Evolutionary conservation across 345 rosid genomes (phyloP).

Genomic region (Populus simonii): DNA sequence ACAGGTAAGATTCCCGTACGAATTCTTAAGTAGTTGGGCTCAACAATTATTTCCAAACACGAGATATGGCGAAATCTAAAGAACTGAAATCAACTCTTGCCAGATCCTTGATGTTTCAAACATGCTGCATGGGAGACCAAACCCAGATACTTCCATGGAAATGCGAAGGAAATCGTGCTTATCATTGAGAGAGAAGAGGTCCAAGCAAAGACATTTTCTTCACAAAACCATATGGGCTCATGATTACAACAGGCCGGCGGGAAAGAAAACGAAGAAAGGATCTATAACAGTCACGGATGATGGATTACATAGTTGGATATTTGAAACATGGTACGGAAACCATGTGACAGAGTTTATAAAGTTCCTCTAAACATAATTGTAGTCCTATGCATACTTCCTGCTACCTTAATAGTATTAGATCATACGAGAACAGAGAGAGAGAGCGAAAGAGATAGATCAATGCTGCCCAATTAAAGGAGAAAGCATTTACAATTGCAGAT

Average conservation of each 20-base stretch:
- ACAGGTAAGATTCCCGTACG: too few relatives aligned
- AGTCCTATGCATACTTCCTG: not conserved
- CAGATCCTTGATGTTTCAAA: too few relatives aligned
- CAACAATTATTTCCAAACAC: too few relatives aligned
- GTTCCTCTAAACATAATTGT: not conserved
- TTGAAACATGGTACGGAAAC: not conserved
- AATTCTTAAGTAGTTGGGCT: too few relatives aligned
- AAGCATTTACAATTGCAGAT: constrained; percentile 19
- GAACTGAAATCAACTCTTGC: too few relatives aligned
- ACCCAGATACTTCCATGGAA: not conserved
- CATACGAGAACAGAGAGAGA: not conserved
- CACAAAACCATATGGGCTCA: not conserved
- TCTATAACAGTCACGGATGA: not conserved
- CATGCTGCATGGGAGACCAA: not conserved
- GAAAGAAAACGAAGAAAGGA: not conserved
- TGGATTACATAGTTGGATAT: not conserved
- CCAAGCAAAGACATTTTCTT: not conserved
- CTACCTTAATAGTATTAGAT: not conserved
- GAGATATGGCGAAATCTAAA: too few relatives aligned
- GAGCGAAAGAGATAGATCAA: not conserved
- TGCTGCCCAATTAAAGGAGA: constrained; percentile 7
- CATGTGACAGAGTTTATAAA: not conserved
- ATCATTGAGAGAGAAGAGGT: not conserved
- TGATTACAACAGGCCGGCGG: not conserved
- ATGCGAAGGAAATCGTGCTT: not conserved